A percentile compares a stretch with the other conserved stretches of the same genome.
Evolutionary conservation across 2,329 filamentous ascomycete species (phyloP).

Genomic region (Esteya vermicola): DNA sequence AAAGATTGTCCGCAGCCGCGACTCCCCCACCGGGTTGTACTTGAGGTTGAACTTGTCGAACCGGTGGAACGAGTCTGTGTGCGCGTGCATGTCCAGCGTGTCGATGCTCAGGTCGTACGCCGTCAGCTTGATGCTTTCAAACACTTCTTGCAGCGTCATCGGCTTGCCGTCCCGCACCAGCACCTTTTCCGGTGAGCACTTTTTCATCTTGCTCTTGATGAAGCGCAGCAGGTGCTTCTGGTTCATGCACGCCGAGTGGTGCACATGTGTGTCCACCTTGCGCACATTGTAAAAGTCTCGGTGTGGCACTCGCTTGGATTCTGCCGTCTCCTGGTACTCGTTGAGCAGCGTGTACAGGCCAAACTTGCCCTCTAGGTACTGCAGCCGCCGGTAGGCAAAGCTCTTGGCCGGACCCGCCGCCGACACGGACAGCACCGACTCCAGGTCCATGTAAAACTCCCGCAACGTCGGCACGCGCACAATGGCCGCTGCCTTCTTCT

Average conservation of each 20-base stretch:
- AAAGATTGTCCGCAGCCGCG: slow-evolving; percentile 91
- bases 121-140: slow-evolving; percentile 92
- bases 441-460: slow-evolving; percentile 92
- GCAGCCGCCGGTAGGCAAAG: slow-evolving; percentile 85
- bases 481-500: slow-evolving; percentile 27
- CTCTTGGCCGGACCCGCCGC: slow-evolving; percentile 94
- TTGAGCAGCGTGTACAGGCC: slow-evolving; percentile 88
- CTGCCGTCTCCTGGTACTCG: slow-evolving; percentile 94
- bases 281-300: slow-evolving; percentile 98
- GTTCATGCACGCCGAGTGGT: slow-evolving; percentile 99
- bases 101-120: slow-evolving; percentile 97
- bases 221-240: slow-evolving; percentile 96
- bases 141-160: slow-evolving; percentile 82
- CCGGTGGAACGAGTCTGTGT: slow-evolving; percentile 94
- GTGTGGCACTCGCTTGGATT: slow-evolving; percentile 94
- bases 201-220: slow-evolving; percentile 99
- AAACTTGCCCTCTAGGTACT: slow-evolving; percentile 94
- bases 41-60: slow-evolving; percentile 99
- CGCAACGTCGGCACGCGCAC: slow-evolving; percentile 80
- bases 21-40: slow-evolving; percentile 95
- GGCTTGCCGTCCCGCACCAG: slow-evolving; percentile 85
- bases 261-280: slow-evolving; percentile 97
- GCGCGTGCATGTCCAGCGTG: slow-evolving; percentile 97
- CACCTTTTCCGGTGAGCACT: slow-evolving; percentile 85
- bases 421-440: slow-evolving; percentile 73